phyloP scores from a whole-genome alignment of 345 rosid species.

The Rhodamnia argentea region DNA sequence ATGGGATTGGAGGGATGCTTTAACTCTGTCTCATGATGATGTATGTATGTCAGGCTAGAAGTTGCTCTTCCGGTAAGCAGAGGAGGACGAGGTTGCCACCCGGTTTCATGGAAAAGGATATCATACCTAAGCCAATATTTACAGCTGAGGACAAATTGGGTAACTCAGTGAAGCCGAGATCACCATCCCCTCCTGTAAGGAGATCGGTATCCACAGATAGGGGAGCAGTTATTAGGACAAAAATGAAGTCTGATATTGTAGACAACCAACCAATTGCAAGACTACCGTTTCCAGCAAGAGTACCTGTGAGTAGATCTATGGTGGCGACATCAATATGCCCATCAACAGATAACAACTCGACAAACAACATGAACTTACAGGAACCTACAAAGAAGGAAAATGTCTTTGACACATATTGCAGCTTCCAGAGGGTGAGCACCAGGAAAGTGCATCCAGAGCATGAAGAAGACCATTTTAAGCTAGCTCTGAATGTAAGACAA shows the following conservation, averaged over 20 bases:
- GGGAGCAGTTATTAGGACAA: slow-evolving; percentile 49
- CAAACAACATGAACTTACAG: slow-evolving; percentile 5
- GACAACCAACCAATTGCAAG: slow-evolving; percentile 47
- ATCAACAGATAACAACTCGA: slow-evolving; percentile 34
- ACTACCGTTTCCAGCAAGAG: slow-evolving; percentile 84
- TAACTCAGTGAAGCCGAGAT: slow-evolving; percentile 35
- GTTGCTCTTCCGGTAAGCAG: slow-evolving; percentile 81
- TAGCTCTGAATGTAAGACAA: slow-evolving; percentile 67
- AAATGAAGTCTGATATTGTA: slow-evolving; percentile 39
- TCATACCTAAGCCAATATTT: slow-evolving; percentile 29
- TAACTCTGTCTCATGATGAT: background rate
- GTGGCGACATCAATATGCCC: slow-evolving; percentile 23
- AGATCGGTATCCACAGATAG: slow-evolving; percentile 80
- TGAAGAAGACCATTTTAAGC: slow-evolving; percentile 78
- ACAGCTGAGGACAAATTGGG: slow-evolving; percentile 36
- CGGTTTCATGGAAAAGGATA: slow-evolving; percentile 52
- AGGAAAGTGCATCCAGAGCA: slow-evolving; percentile 48
- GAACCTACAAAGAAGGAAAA: slow-evolving; percentile 35
- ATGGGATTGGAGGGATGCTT: background rate
- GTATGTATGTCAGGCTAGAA: slow-evolving; percentile 50
- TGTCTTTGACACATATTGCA: slow-evolving; percentile 30
- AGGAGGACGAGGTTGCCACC: slow-evolving; percentile 70
- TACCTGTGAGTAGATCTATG: slow-evolving; percentile 50
- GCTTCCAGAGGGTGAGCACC: slow-evolving; percentile 40
- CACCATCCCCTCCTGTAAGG: slow-evolving; percentile 68